phyloP scores from a whole-genome alignment of 75 land plant species.

The Chamaecyparis obtusa region DNA sequence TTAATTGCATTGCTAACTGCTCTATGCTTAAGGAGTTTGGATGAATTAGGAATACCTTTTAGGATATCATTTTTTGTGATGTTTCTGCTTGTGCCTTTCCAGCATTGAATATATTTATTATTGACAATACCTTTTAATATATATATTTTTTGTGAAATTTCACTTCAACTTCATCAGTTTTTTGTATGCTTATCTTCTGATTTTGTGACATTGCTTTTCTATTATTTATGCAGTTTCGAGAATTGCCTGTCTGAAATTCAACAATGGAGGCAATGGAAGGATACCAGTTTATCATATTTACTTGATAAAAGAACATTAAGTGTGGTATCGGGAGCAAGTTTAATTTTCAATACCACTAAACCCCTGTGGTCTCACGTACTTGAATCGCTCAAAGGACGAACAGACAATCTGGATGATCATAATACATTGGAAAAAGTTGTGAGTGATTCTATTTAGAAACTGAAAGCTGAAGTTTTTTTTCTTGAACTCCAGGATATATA shows the following conservation, averaged over 20 bases:
- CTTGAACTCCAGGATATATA: not conserved
- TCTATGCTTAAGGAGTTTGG: not conserved
- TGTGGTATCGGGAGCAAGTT: slow-evolving; percentile 48
- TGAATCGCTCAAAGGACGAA: slow-evolving; percentile 23
- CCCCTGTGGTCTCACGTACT: slow-evolving; percentile 40
- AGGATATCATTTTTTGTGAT: not conserved
- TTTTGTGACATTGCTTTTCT: not conserved
- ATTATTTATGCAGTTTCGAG: slow-evolving; percentile 15
- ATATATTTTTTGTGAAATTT: not conserved
- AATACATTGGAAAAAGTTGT: slow-evolving; percentile 3
- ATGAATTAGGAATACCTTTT: not conserved
- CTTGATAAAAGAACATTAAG: slow-evolving; percentile 45
- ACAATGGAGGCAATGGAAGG: slow-evolving; percentile 41
- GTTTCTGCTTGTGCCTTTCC: not conserved
- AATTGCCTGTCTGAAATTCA: not conserved
- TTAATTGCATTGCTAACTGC: not conserved
- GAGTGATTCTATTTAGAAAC: not conserved
- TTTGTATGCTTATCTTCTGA: not conserved
- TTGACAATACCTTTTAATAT: not conserved
- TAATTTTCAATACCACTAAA: slow-evolving; percentile 46
- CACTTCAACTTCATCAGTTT: not conserved
- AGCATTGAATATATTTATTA: not conserved
- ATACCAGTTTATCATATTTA: slow-evolving; percentile 32
- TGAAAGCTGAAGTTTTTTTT: not conserved
- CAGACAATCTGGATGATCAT: not conserved